A percentile compares a stretch with the other conserved stretches of the same genome.
Evolutionary conservation across 345 rosid genomes (phyloP).

Genomic region (Linum trigynum): DNA sequence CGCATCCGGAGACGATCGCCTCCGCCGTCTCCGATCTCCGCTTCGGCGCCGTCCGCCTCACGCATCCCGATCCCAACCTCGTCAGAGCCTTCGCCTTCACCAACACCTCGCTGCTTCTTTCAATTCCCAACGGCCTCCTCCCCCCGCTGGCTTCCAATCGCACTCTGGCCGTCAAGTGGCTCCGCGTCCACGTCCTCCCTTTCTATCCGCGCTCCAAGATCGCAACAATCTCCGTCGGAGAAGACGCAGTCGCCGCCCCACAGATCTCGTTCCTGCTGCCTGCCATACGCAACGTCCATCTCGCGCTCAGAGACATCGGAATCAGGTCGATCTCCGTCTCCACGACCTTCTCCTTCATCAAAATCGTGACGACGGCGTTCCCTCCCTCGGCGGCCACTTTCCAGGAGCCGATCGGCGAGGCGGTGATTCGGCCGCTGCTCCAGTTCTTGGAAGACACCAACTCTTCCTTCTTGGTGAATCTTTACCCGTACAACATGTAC

Average conservation of each 20-base stretch:
- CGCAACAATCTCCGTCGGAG: constrained; percentile 71
- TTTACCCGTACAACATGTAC: constrained; percentile 78
- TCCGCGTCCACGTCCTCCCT: constrained; percentile 63
- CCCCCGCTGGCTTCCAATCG: constrained; percentile 69
- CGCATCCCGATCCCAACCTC: constrained; percentile 44
- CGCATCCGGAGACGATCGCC: constrained; percentile 30
- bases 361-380: constrained; percentile 51
- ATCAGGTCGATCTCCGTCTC: constrained; percentile 54
- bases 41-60: constrained; percentile 49
- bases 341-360: constrained; percentile 77
- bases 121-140: constrained; percentile 64
- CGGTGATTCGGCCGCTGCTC: constrained; percentile 59
- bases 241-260: constrained; percentile 38
- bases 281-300: constrained; percentile 51
- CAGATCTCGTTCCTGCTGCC: constrained; percentile 46
- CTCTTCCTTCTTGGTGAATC: constrained; percentile 67
- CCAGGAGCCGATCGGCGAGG: constrained; percentile 51
- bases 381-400: constrained; percentile 75
- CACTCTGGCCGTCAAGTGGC: constrained; percentile 62
- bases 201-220: constrained; percentile 72
- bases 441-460: constrained; percentile 57
- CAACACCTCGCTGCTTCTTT: constrained; percentile 69
- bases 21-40: constrained; percentile 34
- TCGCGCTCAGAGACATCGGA: constrained; percentile 54
- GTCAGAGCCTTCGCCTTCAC: constrained; percentile 70